Percentiles rank a stretch among this genome's conserved stretches.
Evolutionary conservation across 176 grass and related monocot genomes (phyloP).

Genomic region (Oryza meyeriana): DNA sequence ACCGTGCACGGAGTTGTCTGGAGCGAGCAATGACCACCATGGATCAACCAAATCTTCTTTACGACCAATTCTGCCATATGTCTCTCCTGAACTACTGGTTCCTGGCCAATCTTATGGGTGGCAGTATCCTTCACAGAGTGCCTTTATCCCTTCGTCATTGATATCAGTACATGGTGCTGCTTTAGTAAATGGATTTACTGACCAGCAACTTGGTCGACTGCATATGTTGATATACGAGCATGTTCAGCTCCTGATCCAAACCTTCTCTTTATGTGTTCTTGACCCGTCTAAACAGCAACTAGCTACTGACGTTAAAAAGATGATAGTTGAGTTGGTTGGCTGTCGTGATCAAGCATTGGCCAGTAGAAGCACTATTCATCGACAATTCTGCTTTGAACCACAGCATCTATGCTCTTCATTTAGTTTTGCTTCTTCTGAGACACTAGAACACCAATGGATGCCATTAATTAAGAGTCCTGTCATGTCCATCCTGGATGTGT

Average conservation of each 20-base stretch:
- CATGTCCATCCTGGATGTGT: constrained; percentile 80
- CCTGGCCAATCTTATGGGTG: constrained; percentile 35
- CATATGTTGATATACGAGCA: constrained; percentile 86
- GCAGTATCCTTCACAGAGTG: constrained; percentile 44
- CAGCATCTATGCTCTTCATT: constrained; percentile 44
- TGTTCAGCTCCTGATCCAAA: constrained; percentile 85
- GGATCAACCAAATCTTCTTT: constrained; percentile 43
- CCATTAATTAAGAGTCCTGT: constrained; percentile 64
- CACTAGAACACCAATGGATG: constrained; percentile 44
- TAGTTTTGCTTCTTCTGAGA: constrained; percentile 38
- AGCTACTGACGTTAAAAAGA: constrained; percentile 56
- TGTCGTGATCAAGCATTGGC: constrained; percentile 69
- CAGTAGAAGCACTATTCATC: constrained; percentile 48
- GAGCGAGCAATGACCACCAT: constrained; percentile 22
- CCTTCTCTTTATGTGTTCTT: constrained; percentile 84
- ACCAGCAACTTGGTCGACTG: constrained; percentile 71
- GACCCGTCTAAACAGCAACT: constrained; percentile 68
- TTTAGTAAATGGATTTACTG: constrained; percentile 65
- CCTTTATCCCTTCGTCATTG: constrained; percentile 19
- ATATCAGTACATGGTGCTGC: constrained; percentile 30
- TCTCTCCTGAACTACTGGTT: constrained; percentile 31
- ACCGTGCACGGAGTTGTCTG: constrained; percentile 34
- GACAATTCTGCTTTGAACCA: constrained; percentile 42
- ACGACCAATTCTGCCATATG: constrained; percentile 58
- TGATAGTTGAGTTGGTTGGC: constrained; percentile 77